Conservation (phyloP, 441 rosid genomes). For the Theobroma grandiflorum region DNA sequence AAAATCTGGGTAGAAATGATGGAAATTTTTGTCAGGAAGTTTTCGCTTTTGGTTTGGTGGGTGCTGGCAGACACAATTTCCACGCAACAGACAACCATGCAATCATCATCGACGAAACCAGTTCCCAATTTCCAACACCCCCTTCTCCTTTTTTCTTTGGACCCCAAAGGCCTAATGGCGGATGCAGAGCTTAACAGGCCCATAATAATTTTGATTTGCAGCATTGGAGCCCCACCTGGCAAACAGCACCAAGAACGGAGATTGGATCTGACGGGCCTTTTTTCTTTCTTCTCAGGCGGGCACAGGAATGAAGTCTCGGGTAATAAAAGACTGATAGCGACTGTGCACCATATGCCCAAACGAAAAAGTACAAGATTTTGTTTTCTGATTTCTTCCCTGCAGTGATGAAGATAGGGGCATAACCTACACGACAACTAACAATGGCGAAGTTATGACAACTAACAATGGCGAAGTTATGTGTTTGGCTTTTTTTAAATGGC, state of each 20-base stretch:
- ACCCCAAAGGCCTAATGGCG: conserved; percentile 17
- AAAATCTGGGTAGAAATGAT: neutral
- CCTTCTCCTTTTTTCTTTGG: neutral
- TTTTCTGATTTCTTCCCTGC: conserved; percentile 16
- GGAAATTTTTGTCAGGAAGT: conserved; percentile 12
- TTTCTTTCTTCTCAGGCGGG: neutral
- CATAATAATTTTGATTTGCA: neutral
- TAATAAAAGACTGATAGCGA: conserved; percentile 20
- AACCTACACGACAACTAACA: conserved; percentile 15
- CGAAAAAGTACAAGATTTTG: conserved; percentile 23
- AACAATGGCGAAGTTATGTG: no score
- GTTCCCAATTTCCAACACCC: conserved; percentile 16
- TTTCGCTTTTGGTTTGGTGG: neutral
- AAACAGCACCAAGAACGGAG: neutral
- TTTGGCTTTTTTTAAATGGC: neutral
- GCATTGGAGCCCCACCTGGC: conserved; percentile 14
- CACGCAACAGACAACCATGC: conserved; percentile 28
- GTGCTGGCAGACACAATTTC: conserved; percentile 14
- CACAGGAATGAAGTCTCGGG: neutral
- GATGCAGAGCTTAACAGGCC: neutral
- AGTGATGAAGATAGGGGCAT: conserved; percentile 10
- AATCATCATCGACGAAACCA: conserved; percentile 14
- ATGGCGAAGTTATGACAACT: neutral
- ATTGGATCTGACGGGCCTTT: conserved; percentile 7
- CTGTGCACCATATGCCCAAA: conserved; percentile 12